Evolutionary conservation across 2,329 filamentous ascomycete genomes (phyloP), one percentile per base, ranked within the genome.

Genomic region (Dactylellina parvicollis): DNA sequence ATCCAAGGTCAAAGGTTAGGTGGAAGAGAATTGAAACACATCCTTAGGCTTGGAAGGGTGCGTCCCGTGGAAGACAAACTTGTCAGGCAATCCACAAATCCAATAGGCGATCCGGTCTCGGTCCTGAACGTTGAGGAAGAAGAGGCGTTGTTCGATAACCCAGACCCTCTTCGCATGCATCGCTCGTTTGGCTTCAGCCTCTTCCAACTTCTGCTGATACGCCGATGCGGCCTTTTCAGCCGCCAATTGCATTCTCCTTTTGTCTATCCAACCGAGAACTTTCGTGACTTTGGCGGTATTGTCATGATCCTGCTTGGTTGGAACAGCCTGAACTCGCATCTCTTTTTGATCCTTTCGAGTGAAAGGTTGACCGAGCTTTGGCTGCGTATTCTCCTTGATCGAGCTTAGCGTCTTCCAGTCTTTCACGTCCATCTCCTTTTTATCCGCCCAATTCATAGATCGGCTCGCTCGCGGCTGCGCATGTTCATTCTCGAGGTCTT

Each of bases 101-200:
- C 61, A 66, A 10, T 38, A 7, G 4, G 30, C 61, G 24, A 38
- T 38, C 12, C 12, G 4, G 20, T 67, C 44, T 16, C 62, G 57
- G 20, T 59, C 9, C 9, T 34, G 26, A 20, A 22, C 8, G 2
- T 28, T 26, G 24, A 59, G 54, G 14, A 22, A 67, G 2, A 34
- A 4, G 8, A 40, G 46, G 16, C 62, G 14, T 26, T 50, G 22
- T 10, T 28, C 16, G 30, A 30, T 34, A 16, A 55, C 24, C 16
- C n/a, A 4, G 16, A 30, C 34, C 0, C 24, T 20, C 0, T 30
- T 40, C 10, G 4, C 18, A 9, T 36, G 28, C 18, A 18, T 22
- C 34, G 16, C n/a, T 9, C 49, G 60, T 30, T 44, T 28, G 12
- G 24, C 16, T 2, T 8, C 28, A 4, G n/a, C 26, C n/a, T 52